A percentile compares a stretch with the other conserved stretches of the same genome.
These are phyloP conservation scores for Fagus sylvatica DNA, from an alignment of 306 rosid species.

Conservation along the genomic window DNA sequence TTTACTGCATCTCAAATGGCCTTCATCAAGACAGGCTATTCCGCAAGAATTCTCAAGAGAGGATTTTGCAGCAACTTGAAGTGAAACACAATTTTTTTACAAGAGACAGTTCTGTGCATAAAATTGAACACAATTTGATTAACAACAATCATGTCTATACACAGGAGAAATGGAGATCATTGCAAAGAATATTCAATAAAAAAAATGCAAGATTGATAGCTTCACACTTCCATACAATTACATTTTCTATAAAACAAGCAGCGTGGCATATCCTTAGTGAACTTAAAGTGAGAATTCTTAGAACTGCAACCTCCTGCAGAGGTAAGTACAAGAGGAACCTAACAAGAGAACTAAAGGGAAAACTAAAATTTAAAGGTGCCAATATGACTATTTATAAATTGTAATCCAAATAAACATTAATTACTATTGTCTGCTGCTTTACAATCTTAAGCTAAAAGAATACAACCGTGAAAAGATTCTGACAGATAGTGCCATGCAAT, in stretches of 20 bases:
- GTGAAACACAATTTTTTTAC: background rate
- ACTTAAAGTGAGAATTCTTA: background rate
- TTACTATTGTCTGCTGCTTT: background rate
- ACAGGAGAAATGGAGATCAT: background rate
- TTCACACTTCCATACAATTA: background rate
- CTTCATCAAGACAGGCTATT: background rate
- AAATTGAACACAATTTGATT: background rate
- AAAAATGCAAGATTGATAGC: background rate
- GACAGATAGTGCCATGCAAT: background rate
- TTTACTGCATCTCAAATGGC: background rate
- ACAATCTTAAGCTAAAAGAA: conserved; percentile 7
- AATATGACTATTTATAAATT: background rate
- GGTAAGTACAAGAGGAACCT: background rate
- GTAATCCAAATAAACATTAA: background rate
- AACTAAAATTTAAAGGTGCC: background rate
- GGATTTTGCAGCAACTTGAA: background rate
- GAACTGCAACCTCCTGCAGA: conserved; percentile 1
- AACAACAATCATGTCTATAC: background rate
- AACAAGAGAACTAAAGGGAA: background rate
- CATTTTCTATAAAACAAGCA: background rate
- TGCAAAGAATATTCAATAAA: background rate
- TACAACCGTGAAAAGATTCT: background rate
- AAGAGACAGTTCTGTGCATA: background rate
- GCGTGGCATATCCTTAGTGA: background rate
- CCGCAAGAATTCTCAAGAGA: background rate